Evolutionary conservation across 805 yeast genomes (phyloP).

Genomic region (Kodamaea neixiangensis): DNA sequence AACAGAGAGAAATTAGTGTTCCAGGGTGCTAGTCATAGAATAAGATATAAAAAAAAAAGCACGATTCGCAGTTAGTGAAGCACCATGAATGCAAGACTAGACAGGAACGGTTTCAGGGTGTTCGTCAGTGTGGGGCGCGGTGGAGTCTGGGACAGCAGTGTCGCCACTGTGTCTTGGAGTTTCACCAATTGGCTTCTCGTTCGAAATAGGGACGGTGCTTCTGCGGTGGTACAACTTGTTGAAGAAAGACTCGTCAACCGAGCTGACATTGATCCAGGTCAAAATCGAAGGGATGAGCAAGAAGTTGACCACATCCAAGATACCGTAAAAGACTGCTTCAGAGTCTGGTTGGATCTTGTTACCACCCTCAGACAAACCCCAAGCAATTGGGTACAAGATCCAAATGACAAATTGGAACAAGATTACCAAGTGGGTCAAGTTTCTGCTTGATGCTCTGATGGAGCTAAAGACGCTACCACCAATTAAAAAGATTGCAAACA

Average conservation of each 20-base stretch:
- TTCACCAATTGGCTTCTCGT: constrained; percentile 25
- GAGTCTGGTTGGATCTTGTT: constrained; percentile 59
- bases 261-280: constrained; percentile 27
- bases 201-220: constrained; percentile 10
- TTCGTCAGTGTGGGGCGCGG: background rate
- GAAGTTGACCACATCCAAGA: constrained; percentile 52
- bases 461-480: constrained; percentile 11
- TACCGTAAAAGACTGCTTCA: constrained; percentile 60
- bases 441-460: constrained; percentile 7
- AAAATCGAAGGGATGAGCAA: constrained; percentile 41
- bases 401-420: constrained; percentile 42
- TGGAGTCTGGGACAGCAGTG: constrained; percentile 34
- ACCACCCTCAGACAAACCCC: constrained; percentile 66
- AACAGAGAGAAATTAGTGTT: background rate
- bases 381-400: constrained; percentile 50
- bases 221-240: constrained; percentile 18
- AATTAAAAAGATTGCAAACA: constrained; percentile 41
- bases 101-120: background rate
- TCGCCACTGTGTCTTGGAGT: constrained; percentile 49
- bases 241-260: constrained; percentile 32
- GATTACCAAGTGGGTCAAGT: constrained; percentile 18
- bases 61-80: background rate
- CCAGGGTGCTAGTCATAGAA: background rate
- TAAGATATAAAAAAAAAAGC: background rate
- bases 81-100: background rate